phyloP scores from a whole-genome alignment of 2,329 filamentous ascomycete genomes.

The Graphium sp. region DNA sequence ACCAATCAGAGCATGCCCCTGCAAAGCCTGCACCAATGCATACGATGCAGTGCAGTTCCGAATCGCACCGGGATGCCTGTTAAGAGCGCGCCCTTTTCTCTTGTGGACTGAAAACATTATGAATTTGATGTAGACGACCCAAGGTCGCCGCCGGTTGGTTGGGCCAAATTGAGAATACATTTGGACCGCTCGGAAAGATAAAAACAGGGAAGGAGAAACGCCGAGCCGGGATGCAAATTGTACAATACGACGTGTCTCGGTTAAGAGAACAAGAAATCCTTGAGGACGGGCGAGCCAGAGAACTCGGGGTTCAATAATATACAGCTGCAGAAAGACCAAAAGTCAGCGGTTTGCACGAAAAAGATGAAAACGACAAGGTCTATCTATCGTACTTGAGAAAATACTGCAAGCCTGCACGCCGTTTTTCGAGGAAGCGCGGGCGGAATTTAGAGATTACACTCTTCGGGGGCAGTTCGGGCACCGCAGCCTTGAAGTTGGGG shows the following conservation, averaged over 20 bases:
- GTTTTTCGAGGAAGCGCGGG: constrained; percentile 69
- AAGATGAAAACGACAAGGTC: constrained; percentile 8
- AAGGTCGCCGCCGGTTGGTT: constrained; percentile 5
- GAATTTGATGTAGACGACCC: too few species aligned
- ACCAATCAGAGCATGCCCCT: too few species aligned
- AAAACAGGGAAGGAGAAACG: not conserved
- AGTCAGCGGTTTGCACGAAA: constrained; percentile 1
- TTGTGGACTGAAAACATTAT: too few species aligned
- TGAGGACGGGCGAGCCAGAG: constrained; percentile 74
- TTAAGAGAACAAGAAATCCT: constrained; percentile 69
- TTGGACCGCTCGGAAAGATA: not conserved
- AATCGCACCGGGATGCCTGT: too few species aligned
- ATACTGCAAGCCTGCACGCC: constrained; percentile 70
- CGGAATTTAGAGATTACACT: constrained; percentile 77
- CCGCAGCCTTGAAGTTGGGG: constrained; percentile 65
- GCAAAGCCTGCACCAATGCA: too few species aligned
- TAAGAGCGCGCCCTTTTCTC: too few species aligned
- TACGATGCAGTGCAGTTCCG: too few species aligned
- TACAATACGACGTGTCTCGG: constrained; percentile 1
- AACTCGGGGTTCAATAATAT: constrained; percentile 88
- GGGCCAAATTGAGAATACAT: not conserved
- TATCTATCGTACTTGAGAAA: constrained; percentile 80
- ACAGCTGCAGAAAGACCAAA: constrained; percentile 40
- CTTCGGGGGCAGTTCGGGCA: constrained; percentile 84
- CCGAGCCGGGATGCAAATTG: not conserved